Evolutionary conservation across 768 basidiomycete species (phyloP), one percentile per base, ranked within the genome.

Genomic region (Tephrocybe sp.): DNA sequence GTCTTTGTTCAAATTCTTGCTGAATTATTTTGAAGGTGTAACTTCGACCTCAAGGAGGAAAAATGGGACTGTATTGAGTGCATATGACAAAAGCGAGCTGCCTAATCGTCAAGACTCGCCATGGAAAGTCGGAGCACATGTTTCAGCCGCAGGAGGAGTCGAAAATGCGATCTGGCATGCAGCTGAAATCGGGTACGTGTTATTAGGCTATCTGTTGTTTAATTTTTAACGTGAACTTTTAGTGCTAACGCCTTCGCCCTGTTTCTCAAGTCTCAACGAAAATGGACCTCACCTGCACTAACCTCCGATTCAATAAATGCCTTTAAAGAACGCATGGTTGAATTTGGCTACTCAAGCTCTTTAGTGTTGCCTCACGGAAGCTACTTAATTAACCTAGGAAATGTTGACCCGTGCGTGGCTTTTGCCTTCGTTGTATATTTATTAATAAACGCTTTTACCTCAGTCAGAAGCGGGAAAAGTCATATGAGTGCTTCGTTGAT

Each of bases 211-310:
- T 51, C 48, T 3, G 13, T 38, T 33, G n/a, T 33, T 14, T 47
- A 4, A 40, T 5, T 35, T 30, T n/a, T 20, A 5, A 40, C 51
- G 32, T 9, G 8, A 39, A 42, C 9, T 48, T 19, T 6, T 50
- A 89, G 88, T 0, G 91, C 89, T n/a, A 88, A 84, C 47, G 81
- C 89, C 4, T 88, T 94, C 57, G 90, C 88, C 0, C 72, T 93
- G 8, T 94, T 94, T 60, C 66, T 92, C 35, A 95, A 93, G 66
- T 87, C 85, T 0, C 92, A 93, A 58, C 73, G 88, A 17, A 87
- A 85, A 66, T 95, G 92, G 92, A 72, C 67, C 9, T 83, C 85
- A 4, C 79, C 84, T 3, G 68, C 81, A 2, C 72, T 91, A 1
- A 75, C 73, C 10, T 65, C 74, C 0, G 65, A 73, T 11, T 82